These are phyloP conservation scores for Eucalyptus tenuipes DNA, from an alignment of 345 rosid genomes.

Conservation along the genomic window DNA sequence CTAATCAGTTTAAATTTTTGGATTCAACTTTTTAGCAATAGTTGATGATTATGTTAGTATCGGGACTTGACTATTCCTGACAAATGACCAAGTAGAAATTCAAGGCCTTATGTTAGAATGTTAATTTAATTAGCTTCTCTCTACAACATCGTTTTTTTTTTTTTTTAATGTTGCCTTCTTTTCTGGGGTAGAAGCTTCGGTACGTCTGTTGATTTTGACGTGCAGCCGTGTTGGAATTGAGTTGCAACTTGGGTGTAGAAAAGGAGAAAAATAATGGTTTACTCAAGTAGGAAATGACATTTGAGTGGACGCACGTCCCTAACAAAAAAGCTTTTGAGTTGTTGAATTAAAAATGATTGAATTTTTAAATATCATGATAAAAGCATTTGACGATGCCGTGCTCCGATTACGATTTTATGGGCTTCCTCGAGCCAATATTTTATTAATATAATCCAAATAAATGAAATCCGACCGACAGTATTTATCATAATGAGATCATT, in stretches of 20 bases:
- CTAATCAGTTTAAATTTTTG: too few relatives aligned
- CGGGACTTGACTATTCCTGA: background rate
- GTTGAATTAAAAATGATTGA: background rate
- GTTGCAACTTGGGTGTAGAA: background rate
- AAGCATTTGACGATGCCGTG: background rate
- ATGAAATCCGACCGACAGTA: too few relatives aligned
- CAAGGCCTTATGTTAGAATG: background rate
- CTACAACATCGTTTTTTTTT: background rate
- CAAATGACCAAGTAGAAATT: background rate
- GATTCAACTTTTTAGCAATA: too few relatives aligned
- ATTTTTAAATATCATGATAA: too few relatives aligned
- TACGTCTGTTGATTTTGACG: background rate
- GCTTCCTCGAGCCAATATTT: background rate
- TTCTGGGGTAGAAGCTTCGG: background rate
- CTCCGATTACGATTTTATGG: background rate
- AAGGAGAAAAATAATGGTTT: too few relatives aligned
- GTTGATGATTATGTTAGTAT: background rate
- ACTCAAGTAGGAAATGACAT: background rate
- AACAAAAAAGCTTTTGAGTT: background rate
- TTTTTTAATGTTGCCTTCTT: background rate
- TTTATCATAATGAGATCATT: too few relatives aligned
- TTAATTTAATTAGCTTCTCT: background rate
- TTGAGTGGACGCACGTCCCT: background rate
- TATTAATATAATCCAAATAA: too few relatives aligned
- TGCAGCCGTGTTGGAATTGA: background rate